phyloP scores from a whole-genome alignment of 2,329 filamentous ascomycete genomes.

The Decorospora gaudefroyi region DNA sequence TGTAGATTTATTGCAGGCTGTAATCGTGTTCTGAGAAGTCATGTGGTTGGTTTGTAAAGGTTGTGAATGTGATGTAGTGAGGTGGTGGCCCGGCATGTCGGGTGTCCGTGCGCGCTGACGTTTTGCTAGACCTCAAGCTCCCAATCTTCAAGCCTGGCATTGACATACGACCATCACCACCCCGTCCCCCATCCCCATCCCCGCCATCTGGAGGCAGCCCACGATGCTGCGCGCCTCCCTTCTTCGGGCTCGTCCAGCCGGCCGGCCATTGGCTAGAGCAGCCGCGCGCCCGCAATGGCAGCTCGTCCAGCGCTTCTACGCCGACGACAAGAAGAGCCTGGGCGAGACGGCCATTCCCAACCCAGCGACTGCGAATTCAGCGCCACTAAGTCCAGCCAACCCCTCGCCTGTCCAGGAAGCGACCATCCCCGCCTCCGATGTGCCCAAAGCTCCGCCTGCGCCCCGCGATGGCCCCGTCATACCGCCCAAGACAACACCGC shows the following conservation, averaged over 20 bases:
- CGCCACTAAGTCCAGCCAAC: conserved; percentile 25
- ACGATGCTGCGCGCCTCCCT: conserved; percentile 62
- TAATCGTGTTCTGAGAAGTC: too few species aligned
- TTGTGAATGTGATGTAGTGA: neutral
- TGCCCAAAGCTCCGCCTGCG: conserved; percentile 54
- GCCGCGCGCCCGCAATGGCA: conserved; percentile 46
- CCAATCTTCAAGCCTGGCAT: conserved; percentile 23
- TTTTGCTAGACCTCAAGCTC: conserved; percentile 12
- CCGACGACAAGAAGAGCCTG: conserved; percentile 52
- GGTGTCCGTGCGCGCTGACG: conserved; percentile 20
- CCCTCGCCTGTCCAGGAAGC: conserved; percentile 27
- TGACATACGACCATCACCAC: conserved; percentile 19
- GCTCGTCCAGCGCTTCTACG: conserved; percentile 55
- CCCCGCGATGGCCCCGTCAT: conserved; percentile 44
- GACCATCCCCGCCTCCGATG: conserved; percentile 56
- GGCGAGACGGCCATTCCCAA: conserved; percentile 47
- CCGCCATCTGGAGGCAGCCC: conserved; percentile 49
- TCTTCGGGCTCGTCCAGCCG: conserved; percentile 54
- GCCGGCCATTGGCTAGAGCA: conserved; percentile 40
- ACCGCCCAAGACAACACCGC: conserved; percentile 44
- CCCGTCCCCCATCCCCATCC: conserved; percentile 25
- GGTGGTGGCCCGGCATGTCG: neutral
- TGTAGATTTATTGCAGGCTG: too few species aligned
- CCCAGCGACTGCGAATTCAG: conserved; percentile 33
- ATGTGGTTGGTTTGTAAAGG: too few species aligned